phyloP scores from a whole-genome alignment of 1,139 yeast species.

The Yamadazyma atlantica region DNA sequence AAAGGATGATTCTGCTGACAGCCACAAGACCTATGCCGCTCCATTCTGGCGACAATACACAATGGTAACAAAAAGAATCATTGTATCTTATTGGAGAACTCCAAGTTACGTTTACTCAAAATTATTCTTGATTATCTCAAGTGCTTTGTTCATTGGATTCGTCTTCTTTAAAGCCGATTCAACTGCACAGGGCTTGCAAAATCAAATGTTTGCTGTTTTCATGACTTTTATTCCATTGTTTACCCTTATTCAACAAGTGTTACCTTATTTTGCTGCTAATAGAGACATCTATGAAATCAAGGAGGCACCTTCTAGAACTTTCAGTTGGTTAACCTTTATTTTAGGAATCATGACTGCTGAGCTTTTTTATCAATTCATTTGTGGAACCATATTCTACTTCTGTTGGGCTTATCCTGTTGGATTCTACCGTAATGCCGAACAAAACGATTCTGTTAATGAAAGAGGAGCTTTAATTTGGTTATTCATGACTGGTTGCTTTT shows the following conservation, averaged over 20 bases:
- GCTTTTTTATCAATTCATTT: slow-evolving; percentile 32
- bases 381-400: slow-evolving; percentile 37
- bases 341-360: slow-evolving; percentile 36
- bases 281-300: slow-evolving; percentile 86
- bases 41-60: slow-evolving; percentile 25
- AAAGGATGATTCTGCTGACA: slow-evolving; percentile 21
- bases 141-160: slow-evolving; percentile 50
- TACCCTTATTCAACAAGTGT: slow-evolving; percentile 68
- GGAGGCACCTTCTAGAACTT: slow-evolving; percentile 72
- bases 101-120: slow-evolving; percentile 42
- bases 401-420: slow-evolving; percentile 46
- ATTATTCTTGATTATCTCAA: slow-evolving; percentile 31
- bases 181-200: slow-evolving; percentile 58
- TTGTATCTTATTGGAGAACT: slow-evolving; percentile 45
- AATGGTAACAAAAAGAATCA: slow-evolving; percentile 25
- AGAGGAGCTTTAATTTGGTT: slow-evolving; percentile 74
- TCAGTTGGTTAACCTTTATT: slow-evolving; percentile 49
- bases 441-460: slow-evolving; percentile 26
- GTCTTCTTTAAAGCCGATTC: slow-evolving; percentile 60
- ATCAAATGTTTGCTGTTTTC: slow-evolving; percentile 68
- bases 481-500: slow-evolving; percentile 51
- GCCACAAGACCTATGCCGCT: slow-evolving; percentile 26
- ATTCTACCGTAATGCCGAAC: slow-evolving; percentile 32
- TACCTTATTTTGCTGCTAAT: slow-evolving; percentile 69
- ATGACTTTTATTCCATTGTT: slow-evolving; percentile 64